Percentiles rank a stretch among this genome's conserved stretches.
Evolutionary conservation across 192 early-diverging fungal genomes (phyloP).

Genomic region (Podila clonocystis): DNA sequence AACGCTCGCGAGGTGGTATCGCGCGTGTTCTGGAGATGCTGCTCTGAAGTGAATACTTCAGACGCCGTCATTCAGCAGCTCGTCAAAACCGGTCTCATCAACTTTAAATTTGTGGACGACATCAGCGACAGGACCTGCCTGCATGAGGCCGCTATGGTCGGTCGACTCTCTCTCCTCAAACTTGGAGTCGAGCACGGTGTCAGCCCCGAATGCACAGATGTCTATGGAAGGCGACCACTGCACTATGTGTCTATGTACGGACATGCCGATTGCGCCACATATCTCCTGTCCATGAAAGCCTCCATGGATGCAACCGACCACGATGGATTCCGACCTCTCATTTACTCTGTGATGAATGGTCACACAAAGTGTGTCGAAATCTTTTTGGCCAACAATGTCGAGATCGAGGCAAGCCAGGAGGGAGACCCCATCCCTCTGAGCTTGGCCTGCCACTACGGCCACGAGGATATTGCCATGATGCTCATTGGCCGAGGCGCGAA

Average conservation of each 20-base stretch:
- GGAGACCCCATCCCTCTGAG: slow-evolving; percentile 79
- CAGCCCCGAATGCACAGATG: slow-evolving; percentile 75
- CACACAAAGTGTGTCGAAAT: slow-evolving; percentile 79
- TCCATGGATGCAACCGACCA: slow-evolving; percentile 76
- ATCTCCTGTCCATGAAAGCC: slow-evolving; percentile 61
- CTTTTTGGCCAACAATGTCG: slow-evolving; percentile 73
- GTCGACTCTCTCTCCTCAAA: slow-evolving; percentile 74
- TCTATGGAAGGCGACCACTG: slow-evolving; percentile 88
- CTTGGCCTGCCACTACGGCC: slow-evolving; percentile 94
- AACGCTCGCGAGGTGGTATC: slow-evolving; percentile 72
- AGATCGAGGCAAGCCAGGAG: slow-evolving; percentile 68
- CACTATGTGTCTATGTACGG: slow-evolving; percentile 98
- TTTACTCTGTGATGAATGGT: slow-evolving; percentile 88
- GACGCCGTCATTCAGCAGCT: slow-evolving; percentile 68
- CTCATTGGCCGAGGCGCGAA: slow-evolving; percentile 82
- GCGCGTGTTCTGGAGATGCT: slow-evolving; percentile 78
- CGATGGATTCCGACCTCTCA: slow-evolving; percentile 89
- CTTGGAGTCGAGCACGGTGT: slow-evolving; percentile 63
- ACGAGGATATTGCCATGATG: slow-evolving; percentile 83
- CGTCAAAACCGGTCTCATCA: slow-evolving; percentile 72
- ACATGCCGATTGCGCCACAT: slow-evolving; percentile 72
- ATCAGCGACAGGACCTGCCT: slow-evolving; percentile 91
- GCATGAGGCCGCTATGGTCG: slow-evolving; percentile 90
- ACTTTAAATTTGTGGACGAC: slow-evolving; percentile 89
- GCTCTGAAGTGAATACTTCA: slow-evolving; percentile 59